Conservation (phyloP, 768 basidiomycete species). For the Pulveroboletus sp. region DNA sequence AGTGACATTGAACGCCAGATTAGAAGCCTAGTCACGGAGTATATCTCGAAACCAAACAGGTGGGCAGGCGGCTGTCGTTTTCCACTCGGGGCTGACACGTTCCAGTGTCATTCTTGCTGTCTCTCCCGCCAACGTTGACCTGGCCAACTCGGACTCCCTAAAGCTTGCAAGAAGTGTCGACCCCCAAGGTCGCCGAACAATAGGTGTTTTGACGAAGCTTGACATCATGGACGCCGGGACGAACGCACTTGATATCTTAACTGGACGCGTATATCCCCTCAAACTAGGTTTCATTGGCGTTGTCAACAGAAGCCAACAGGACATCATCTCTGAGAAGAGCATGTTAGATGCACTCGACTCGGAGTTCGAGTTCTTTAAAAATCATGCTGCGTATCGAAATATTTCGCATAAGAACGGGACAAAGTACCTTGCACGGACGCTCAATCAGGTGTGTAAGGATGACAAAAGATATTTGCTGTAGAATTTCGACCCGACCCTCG, state of each 20-base stretch:
- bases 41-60: slow-evolving; percentile 96
- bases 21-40: slow-evolving; percentile 88
- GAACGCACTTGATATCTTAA: slow-evolving; percentile 93
- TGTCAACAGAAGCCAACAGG: slow-evolving; percentile 96
- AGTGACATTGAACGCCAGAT: slow-evolving; percentile 98
- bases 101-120: slow-evolving; percentile 87
- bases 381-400: slow-evolving; percentile 88
- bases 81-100: slow-evolving; percentile 4
- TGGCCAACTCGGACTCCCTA: slow-evolving; percentile 96
- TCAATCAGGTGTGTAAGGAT: slow-evolving; percentile 71
- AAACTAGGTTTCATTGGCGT: slow-evolving; percentile 98
- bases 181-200: slow-evolving; percentile 92
- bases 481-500: background rate
- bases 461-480: background rate
- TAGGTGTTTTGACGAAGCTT: slow-evolving; percentile 94
- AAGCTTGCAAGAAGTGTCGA: slow-evolving; percentile 96
- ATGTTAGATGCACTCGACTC: slow-evolving; percentile 80
- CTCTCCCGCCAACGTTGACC: slow-evolving; percentile 95
- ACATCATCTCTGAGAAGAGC: slow-evolving; percentile 84
- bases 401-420: slow-evolving; percentile 98
- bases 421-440: slow-evolving; percentile 83
- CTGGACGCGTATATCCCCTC: slow-evolving; percentile 94
- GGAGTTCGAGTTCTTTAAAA: slow-evolving; percentile 88
- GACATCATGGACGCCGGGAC: slow-evolving; percentile 99
- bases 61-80: slow-evolving; percentile 30